Conservation (phyloP, 805 yeast genomes). For the Zygosaccharomyces rouxii region DNA sequence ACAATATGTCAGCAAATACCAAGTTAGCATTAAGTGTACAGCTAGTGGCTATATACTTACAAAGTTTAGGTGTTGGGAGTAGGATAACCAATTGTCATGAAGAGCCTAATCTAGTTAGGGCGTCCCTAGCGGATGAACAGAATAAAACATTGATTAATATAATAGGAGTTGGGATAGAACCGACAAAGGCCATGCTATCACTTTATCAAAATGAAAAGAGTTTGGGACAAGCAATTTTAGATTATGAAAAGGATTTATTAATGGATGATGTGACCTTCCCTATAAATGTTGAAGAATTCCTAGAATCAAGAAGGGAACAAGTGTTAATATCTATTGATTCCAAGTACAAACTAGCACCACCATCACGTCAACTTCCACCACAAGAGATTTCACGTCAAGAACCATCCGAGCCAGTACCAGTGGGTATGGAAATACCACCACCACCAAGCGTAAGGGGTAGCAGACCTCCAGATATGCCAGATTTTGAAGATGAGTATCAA, state of each 20-base stretch:
- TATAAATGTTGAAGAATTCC: neutral
- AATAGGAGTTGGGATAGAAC: conserved; percentile 10
- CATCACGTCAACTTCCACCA: neutral
- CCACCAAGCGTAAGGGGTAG: neutral
- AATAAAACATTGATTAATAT: conserved; percentile 6
- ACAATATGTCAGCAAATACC: conserved; percentile 5
- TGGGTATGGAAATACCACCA: neutral
- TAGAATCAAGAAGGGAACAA: neutral
- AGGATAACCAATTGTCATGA: conserved; percentile 1
- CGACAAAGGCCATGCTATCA: conserved; percentile 17
- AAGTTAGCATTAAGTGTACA: conserved; percentile 9
- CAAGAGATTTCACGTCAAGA: neutral
- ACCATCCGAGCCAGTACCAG: neutral
- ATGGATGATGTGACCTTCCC: neutral
- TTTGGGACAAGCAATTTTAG: conserved; percentile 18
- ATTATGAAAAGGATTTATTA: conserved; percentile 13
- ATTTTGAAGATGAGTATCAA: conserved; percentile 36
- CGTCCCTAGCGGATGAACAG: conserved; percentile 3
- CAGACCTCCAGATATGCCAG: conserved; percentile 33
- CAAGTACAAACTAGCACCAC: neutral
- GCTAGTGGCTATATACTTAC: conserved; percentile 8
- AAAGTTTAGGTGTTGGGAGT: neutral
- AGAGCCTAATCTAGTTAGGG: conserved; percentile 6
- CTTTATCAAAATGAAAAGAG: conserved; percentile 13
- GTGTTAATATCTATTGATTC: neutral